Base-by-base conservation (phyloP, 2,329 filamentous ascomycete genomes). In the Fusarium nisikadoi region DNA sequence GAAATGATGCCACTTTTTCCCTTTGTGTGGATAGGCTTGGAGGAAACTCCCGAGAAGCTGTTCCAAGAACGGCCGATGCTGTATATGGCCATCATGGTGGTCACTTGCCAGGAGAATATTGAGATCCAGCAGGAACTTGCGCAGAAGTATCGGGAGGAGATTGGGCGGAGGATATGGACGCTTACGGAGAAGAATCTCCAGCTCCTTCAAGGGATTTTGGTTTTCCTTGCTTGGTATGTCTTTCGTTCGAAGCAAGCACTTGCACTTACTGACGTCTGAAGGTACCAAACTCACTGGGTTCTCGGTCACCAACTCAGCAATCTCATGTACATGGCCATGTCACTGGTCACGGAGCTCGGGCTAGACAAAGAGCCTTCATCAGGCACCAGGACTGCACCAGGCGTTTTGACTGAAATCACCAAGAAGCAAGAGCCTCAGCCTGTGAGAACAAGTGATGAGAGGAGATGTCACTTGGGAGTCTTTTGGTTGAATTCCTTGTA, bases 11-110 rank as follows among this genome's bases (percentile, higher is more conserved):
- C 66, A 0, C 20, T 70, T 2, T 70, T 70, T 8, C 66, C 66
- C 3, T 70, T 70, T 8, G 53, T 70, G 1, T 53, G 56, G 52
- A 41, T 70, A 19, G 31, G 41, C 1, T 10, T 57, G 0, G 46
- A 64, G 4, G 66, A 68, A 7, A 36, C 17, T 1, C 65, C 66
- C 0, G 58, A 70, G 17, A 64, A 25, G 0, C 27, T 70, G 3
- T 58, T 55, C 3, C 29, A 36, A 1, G 65, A 70, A 12, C 43
- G 47, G 0, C 66, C 65, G 1, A 55, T 70, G 52, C 36, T 70
- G 7, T 70, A 68, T 5, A 68, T 70, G 57, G 66, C 65, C 0
- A 59, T 70, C 6, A 68, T 70, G 65, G 58, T 64, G 3, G 66
- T 58, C 8, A 35, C 66, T 1, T 68, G 66, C n/a, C 66, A 70